These are phyloP conservation scores for Wallacemonas sp. DNA, from an alignment of 208 protist species.

Conservation along the genomic window DNA sequence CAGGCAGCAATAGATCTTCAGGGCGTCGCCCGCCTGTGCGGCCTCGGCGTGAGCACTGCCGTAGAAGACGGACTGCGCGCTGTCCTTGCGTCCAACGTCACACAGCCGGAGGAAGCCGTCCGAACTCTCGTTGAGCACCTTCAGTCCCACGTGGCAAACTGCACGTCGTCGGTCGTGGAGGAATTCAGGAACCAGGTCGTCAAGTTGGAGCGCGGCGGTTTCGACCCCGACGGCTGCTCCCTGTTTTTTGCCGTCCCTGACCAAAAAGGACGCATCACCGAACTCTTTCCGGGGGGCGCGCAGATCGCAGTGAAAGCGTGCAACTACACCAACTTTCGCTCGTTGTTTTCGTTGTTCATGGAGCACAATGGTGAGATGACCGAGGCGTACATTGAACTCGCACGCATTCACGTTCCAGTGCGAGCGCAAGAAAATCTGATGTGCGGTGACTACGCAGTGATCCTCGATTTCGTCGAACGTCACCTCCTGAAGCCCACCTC, in stretches of 20 bases:
- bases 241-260: constrained; percentile 55
- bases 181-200: constrained; percentile 16
- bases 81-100: background rate
- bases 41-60: background rate
- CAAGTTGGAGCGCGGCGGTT: constrained; percentile 12
- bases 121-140: background rate
- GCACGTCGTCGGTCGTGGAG: background rate
- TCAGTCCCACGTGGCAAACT: background rate
- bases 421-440: constrained; percentile 32
- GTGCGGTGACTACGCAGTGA: constrained; percentile 30
- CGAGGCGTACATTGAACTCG: constrained; percentile 12
- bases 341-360: constrained; percentile 26
- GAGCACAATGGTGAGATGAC: constrained; percentile 12
- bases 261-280: constrained; percentile 36
- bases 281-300: constrained; percentile 58
- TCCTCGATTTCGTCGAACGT: constrained; percentile 40
- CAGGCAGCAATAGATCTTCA: background rate
- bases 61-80: background rate
- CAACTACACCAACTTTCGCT: constrained; percentile 48
- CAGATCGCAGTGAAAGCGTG: constrained; percentile 42
- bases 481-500: constrained; percentile 35
- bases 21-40: background rate
- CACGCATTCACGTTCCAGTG: constrained; percentile 33
- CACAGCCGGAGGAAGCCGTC: background rate
- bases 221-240: background rate